These are phyloP conservation scores for Gossypium australe DNA, from an alignment of 345 rosid species.

Conservation along the genomic window DNA sequence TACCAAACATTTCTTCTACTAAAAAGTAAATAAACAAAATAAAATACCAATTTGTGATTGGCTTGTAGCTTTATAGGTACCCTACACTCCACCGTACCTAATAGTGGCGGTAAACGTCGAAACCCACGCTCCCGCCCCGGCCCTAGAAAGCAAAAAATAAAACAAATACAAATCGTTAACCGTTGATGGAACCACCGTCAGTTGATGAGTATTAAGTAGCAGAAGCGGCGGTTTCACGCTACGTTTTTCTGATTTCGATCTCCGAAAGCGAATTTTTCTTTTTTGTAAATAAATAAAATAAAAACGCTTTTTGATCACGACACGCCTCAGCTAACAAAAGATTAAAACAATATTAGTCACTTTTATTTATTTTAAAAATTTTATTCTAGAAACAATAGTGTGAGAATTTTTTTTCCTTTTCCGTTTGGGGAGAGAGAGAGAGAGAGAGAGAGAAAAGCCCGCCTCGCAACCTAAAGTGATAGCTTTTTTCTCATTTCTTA, in stretches of 20 bases:
- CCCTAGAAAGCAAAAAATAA: not conserved
- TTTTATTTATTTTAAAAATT: too few relatives aligned
- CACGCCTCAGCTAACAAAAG: conserved; percentile 12
- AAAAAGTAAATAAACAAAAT: not conserved
- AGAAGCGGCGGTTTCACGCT: conserved; percentile 27
- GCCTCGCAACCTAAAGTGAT: conserved; percentile 29
- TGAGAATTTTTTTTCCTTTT: not conserved
- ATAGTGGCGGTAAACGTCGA: not conserved
- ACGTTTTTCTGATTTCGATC: conserved; percentile 5
- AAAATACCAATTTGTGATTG: not conserved
- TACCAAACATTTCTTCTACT: not conserved
- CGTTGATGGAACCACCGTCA: conserved; percentile 1
- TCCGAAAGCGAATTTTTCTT: not conserved
- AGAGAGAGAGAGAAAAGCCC: not conserved
- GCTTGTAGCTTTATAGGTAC: not conserved
- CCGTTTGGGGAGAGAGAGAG: not conserved
- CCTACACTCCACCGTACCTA: not conserved
- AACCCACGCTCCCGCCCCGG: not conserved
- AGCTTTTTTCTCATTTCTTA: conserved; percentile 1
- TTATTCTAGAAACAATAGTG: not conserved
- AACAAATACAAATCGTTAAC: not conserved
- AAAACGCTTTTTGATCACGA: conserved; percentile 12
- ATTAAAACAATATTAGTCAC: too few relatives aligned
- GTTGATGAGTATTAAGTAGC: not conserved
- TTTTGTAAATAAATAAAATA: not conserved